A percentile compares a stretch with the other conserved stretches of the same genome.
These are phyloP conservation scores for Lactifluus volemus DNA, from an alignment of 768 basidiomycete genomes.

Conservation along the genomic window DNA sequence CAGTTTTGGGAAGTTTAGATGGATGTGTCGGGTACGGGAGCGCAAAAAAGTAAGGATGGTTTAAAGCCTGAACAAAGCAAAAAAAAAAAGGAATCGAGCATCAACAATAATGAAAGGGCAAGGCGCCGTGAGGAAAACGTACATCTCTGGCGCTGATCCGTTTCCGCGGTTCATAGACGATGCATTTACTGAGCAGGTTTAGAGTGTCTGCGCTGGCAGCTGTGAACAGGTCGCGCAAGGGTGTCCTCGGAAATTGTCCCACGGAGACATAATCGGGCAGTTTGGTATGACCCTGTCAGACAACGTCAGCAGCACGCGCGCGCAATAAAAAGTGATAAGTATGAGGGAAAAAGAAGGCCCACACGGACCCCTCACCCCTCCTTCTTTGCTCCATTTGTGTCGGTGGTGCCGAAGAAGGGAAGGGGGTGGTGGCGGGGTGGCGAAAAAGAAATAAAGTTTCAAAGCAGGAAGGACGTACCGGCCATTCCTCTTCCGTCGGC, in stretches of 20 bases:
- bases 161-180: constrained; percentile 78
- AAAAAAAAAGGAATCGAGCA: neutral
- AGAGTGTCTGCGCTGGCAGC: constrained; percentile 82
- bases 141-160: constrained; percentile 78
- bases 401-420: neutral
- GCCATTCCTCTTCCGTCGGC: constrained; percentile 97
- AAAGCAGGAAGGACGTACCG: constrained; percentile 40
- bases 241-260: constrained; percentile 77
- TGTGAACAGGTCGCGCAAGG: constrained; percentile 80
- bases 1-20: constrained; percentile 75
- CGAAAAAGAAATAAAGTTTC: neutral
- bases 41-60: constrained; percentile 81
- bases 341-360: neutral
- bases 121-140: constrained; percentile 20
- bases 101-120: neutral
- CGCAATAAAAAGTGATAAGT: neutral
- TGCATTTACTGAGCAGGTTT: constrained; percentile 69
- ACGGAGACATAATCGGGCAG: constrained; percentile 86
- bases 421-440: neutral
- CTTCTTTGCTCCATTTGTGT: neutral
- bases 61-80: constrained; percentile 50
- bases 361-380: no score
- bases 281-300: constrained; percentile 70
- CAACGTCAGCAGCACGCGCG: neutral
- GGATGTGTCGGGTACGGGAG: constrained; percentile 85